Conservation (phyloP, 331 rosid genomes). For the Saraca asoca region DNA sequence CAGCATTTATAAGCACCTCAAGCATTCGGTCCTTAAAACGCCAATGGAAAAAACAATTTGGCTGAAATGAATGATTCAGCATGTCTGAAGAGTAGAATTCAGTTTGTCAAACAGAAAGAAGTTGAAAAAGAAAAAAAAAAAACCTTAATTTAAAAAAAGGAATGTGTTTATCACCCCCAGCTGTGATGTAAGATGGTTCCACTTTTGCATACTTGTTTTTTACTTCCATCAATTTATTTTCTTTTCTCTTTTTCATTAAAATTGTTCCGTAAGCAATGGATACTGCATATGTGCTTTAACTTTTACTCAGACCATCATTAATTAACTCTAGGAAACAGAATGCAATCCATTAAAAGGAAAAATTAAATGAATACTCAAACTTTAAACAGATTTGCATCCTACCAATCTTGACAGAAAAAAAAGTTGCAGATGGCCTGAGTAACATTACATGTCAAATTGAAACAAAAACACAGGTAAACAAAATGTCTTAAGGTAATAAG, state of each 20-base stretch:
- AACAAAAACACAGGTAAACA: neutral
- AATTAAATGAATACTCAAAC: neutral
- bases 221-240: neutral
- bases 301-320: neutral
- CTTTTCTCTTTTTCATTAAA: neutral
- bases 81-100: slow-evolving; percentile 61
- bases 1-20: slow-evolving; percentile 97
- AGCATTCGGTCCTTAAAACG: slow-evolving; percentile 95
- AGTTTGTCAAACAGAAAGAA: slow-evolving; percentile 19
- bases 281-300: neutral
- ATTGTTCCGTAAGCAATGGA: neutral
- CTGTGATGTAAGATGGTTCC: neutral
- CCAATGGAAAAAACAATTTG: slow-evolving; percentile 97
- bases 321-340: neutral
- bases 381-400: neutral
- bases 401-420: neutral
- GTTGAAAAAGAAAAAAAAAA: neutral
- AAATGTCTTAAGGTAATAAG: neutral
- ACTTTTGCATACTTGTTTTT: neutral
- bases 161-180: neutral
- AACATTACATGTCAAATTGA: neutral
- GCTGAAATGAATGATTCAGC: slow-evolving; percentile 94
- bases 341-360: neutral
- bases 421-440: neutral
- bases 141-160: neutral